A percentile compares a stretch with the other conserved stretches of the same genome.
Conservation (phyloP, 2,329 filamentous ascomycete species). For the Ciborinia camelliae region DNA sequence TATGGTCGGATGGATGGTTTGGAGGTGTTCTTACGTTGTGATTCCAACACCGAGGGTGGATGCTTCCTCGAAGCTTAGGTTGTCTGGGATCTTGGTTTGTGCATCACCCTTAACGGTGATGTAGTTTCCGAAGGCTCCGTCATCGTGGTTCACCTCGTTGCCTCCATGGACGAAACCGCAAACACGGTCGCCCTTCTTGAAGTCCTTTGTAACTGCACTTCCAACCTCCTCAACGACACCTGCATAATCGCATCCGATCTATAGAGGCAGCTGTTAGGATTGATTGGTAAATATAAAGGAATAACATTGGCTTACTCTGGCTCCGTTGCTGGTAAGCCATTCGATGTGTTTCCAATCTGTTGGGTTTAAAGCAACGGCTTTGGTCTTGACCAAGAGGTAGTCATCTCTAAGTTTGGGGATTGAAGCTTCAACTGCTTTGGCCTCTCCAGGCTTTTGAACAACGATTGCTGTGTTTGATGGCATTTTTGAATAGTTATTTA, state of each 20-base stretch:
- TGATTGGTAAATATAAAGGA: background rate
- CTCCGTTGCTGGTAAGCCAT: constrained; percentile 26
- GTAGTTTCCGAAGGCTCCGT: constrained; percentile 40
- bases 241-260: constrained; percentile 47
- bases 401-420: constrained; percentile 35
- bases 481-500: constrained; percentile 23
- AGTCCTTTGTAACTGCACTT: constrained; percentile 41
- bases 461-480: constrained; percentile 31
- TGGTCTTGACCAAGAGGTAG: constrained; percentile 35
- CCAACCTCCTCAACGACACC: constrained; percentile 48
- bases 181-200: constrained; percentile 49
- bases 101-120: constrained; percentile 40
- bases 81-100: constrained; percentile 45
- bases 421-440: constrained; percentile 26
- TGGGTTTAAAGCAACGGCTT: constrained; percentile 36
- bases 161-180: constrained; percentile 43
- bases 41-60: constrained; percentile 37
- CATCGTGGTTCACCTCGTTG: constrained; percentile 40
- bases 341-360: constrained; percentile 38
- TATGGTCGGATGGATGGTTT: background rate
- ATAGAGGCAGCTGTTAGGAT: background rate
- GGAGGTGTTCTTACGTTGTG: constrained; percentile 28
- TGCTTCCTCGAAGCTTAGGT: constrained; percentile 47
- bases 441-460: constrained; percentile 28
- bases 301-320: constrained; percentile 21